A percentile compares a stretch with the other conserved stretches of the same genome.
Conservation (phyloP, 2,329 filamentous ascomycete species). For the Hypoxylon rubiginosum region DNA sequence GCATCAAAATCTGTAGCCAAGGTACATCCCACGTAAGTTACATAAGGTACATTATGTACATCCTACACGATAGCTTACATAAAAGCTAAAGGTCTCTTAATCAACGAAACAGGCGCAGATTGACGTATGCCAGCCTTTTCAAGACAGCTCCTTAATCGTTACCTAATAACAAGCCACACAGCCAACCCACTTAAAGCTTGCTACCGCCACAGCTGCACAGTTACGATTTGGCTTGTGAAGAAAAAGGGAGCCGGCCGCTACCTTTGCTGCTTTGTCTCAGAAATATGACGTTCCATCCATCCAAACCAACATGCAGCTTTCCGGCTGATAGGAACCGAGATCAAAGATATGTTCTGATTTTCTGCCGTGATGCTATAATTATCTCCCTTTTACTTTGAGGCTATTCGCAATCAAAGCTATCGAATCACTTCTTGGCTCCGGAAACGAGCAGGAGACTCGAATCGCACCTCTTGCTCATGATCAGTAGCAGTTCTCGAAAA, state of each 20-base stretch:
- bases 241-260: conserved; percentile 4
- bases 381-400: conserved; percentile 22
- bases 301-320: conserved; percentile 32
- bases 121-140: conserved; percentile 37
- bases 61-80: background rate
- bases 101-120: conserved; percentile 21
- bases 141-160: conserved; percentile 41
- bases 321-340: conserved; percentile 33
- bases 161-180: conserved; percentile 27
- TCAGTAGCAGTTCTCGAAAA: conserved; percentile 9
- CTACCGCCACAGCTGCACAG: conserved; percentile 13
- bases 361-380: conserved; percentile 17
- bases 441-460: conserved; percentile 20
- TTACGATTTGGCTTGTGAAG: conserved; percentile 37
- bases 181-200: conserved; percentile 14
- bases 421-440: conserved; percentile 19
- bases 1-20: too few relatives aligned
- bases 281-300: conserved; percentile 34
- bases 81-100: conserved; percentile 9
- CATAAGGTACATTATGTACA: too few relatives aligned
- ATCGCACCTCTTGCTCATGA: conserved; percentile 8
- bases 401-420: conserved; percentile 35
- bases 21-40: too few relatives aligned
- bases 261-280: conserved; percentile 26
- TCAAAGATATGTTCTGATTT: conserved; percentile 20